Evolutionary conservation across 805 yeast genomes (phyloP), one percentile per base, ranked within the genome.

Genomic region (Metschnikowia hibisci): DNA sequence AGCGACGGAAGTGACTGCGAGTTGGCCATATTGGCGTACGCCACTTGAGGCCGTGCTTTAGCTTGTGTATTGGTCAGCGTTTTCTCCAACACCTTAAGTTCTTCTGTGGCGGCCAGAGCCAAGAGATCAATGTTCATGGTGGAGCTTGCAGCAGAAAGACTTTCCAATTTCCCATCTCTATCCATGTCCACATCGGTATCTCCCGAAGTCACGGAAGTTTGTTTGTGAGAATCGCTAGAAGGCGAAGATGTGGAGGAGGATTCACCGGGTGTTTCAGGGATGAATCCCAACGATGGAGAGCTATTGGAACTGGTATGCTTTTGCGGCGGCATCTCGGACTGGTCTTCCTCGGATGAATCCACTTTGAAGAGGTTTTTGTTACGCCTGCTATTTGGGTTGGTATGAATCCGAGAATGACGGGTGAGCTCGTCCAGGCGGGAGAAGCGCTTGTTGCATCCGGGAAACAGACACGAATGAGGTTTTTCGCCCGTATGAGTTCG

Each of bases 401-500:
- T 78, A 60, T 84, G 90, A 45, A 83, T 84, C 46, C 89, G 69
- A 38, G 77, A 68, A 59, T 84, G 91, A 57, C 91, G 73, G 11
- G 88, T 84, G 41, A 84, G 66, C 57, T 84, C 91, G 60, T 84
- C 91, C 25, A 83, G 77, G 44, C 91, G 66, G 36, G 84, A 76
- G 55, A 84, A 84, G 46, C 75, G 70, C 63, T 84, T 84, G 44
- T 72, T 67, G 60, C 91, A 84, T 0, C 85, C 85, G 0, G 84
- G 84, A 51, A 73, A 84, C 22, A 80, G 74, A 62, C 90, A 84
- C n/a, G 74, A 76, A 60, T 84, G 89, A 3, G 91, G 91, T 58
- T 81, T 83, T 56, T 84, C 90, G 20, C 91, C 91, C 0, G 91
- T 84, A 56, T 84, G 91, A 10, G 89, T 84, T 55, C 90, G 68